Conservation (phyloP, 1,284 basidiomycete species). For the Cutaneotrichosporon cavernicola region DNA sequence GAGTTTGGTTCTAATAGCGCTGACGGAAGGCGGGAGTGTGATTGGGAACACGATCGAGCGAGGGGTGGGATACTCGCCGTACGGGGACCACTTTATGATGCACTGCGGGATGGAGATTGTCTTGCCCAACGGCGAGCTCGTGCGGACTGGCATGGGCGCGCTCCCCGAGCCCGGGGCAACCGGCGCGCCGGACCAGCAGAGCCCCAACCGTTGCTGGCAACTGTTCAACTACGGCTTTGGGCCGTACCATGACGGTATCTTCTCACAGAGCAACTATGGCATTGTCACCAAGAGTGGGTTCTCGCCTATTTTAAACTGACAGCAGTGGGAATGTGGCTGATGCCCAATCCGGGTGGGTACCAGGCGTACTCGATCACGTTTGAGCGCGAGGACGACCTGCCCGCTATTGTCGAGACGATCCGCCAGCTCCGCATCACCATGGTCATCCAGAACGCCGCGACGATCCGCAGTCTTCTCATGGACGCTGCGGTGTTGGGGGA, state of each 20-base stretch:
- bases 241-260: constrained; percentile 17
- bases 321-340: constrained; percentile 9
- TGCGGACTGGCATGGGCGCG: constrained; percentile 20
- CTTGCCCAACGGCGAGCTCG: constrained; percentile 15
- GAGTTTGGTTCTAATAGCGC: too few species aligned
- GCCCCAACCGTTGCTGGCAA: constrained; percentile 19
- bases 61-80: constrained; percentile 18
- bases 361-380: constrained; percentile 20
- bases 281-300: constrained; percentile 17
- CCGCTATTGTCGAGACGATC: constrained; percentile 14
- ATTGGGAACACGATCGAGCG: constrained; percentile 20
- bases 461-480: constrained; percentile 12
- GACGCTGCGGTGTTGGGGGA: constrained; percentile 12
- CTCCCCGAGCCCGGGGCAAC: constrained; percentile 14
- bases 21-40: constrained; percentile 11
- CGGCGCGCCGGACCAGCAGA: constrained; percentile 15
- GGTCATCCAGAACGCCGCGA: constrained; percentile 19
- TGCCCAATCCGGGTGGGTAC: constrained; percentile 18
- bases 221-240: constrained; percentile 21
- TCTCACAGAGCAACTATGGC: constrained; percentile 21
- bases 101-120: constrained; percentile 20
- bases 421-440: constrained; percentile 16
- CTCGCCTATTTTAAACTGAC: too few species aligned
- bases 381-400: constrained; percentile 17
- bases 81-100: constrained; percentile 21